phyloP scores from a whole-genome alignment of 75 land plant species.

The Cunninghamia lanceolata region DNA sequence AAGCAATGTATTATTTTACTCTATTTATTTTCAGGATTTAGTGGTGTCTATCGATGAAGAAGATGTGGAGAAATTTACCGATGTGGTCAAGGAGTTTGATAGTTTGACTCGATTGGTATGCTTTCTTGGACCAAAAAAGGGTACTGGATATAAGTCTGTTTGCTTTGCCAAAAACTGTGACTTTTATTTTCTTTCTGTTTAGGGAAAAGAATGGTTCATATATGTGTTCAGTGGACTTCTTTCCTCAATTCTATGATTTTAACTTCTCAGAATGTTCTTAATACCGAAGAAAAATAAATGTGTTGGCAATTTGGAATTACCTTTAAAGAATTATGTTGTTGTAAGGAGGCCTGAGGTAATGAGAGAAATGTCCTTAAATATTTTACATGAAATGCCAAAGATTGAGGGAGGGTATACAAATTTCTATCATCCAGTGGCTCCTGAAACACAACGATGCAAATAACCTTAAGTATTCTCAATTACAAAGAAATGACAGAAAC shows the following conservation, averaged over 20 bases:
- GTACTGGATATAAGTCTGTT: constrained; percentile 2
- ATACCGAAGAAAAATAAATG: neutral
- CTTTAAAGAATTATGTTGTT: neutral
- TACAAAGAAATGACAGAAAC: neutral
- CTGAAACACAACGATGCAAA: too few relatives aligned
- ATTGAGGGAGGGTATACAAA: neutral
- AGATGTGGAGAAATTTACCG: constrained; percentile 81
- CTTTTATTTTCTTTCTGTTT: neutral
- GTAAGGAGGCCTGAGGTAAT: neutral
- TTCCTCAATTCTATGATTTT: neutral
- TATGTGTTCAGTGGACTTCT: neutral
- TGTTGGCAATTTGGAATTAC: neutral
- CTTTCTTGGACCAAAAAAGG: constrained; percentile 6
- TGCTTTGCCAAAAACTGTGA: neutral
- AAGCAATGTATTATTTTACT: neutral
- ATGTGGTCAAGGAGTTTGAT: constrained; percentile 85
- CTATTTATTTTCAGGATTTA: constrained; percentile 56
- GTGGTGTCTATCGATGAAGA: constrained; percentile 76
- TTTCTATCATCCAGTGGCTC: too few relatives aligned
- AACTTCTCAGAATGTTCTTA: neutral
- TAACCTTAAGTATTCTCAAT: too few relatives aligned
- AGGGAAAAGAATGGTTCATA: neutral
- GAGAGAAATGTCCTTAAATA: neutral
- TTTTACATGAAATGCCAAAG: neutral
- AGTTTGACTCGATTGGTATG: constrained; percentile 83